Conservation (phyloP, 495 filamentous ascomycete genomes). For the Aspergillus cavernicola region DNA sequence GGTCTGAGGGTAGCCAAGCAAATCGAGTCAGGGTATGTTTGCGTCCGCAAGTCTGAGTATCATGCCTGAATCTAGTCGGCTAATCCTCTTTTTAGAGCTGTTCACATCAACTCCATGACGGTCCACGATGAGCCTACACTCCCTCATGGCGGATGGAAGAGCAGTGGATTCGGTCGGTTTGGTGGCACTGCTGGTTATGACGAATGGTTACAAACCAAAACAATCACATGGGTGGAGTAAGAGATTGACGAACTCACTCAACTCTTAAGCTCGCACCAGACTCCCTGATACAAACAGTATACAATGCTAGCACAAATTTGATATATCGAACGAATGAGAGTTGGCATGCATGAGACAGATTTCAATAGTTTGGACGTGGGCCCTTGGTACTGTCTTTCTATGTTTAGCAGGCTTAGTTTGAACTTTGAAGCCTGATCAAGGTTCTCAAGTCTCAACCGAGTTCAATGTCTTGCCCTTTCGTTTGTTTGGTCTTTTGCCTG, state of each 20-base stretch:
- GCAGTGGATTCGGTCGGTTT: conserved; percentile 76
- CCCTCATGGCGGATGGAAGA: conserved; percentile 85
- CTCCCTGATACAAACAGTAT: not conserved
- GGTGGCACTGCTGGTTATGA: conserved; percentile 52
- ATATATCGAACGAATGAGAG: too few relatives aligned
- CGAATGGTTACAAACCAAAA: conserved; percentile 85
- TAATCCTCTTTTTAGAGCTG: conserved; percentile 42
- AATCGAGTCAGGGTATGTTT: conserved; percentile 47
- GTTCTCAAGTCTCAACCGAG: too few relatives aligned
- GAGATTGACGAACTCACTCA: not conserved
- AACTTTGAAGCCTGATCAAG: not conserved
- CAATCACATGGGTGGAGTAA: conserved; percentile 61
- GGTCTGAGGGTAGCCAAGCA: conserved; percentile 45
- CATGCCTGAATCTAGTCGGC: not conserved
- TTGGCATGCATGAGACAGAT: not conserved
- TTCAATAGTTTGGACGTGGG: not conserved
- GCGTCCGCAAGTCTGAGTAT: not conserved
- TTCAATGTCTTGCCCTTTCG: too few relatives aligned
- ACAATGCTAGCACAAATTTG: not conserved
- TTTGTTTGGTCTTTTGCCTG: too few relatives aligned
- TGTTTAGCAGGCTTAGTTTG: not conserved
- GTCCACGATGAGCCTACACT: conserved; percentile 77
- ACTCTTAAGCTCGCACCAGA: not conserved
- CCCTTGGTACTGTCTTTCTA: not conserved
- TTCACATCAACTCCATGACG: conserved; percentile 85